Evolutionary conservation across 2,329 filamentous ascomycete species (phyloP), one percentile per base, ranked within the genome.

Genomic region (Aspergillus sp.): DNA sequence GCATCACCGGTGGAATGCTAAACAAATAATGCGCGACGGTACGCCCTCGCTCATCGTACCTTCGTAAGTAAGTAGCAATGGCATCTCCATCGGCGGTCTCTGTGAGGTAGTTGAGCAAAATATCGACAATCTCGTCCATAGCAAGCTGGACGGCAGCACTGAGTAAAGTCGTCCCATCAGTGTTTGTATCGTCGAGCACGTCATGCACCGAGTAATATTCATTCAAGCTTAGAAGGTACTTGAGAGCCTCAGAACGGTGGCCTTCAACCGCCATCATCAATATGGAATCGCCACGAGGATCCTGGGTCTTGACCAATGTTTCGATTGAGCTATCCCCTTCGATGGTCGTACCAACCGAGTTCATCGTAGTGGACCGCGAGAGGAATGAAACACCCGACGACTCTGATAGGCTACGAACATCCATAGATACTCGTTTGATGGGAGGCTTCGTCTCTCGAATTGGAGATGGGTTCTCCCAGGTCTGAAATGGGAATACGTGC

Each of bases 1-100:
- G 78, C 64, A 99, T 95, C 19, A 99, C 80, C 53, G 84, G 82
- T 2, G 95, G 95, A 8, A 91, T 88, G 69, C 96, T 90, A 77
- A 99, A 99, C 15, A 99, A 82, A 73, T 99, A 99, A 74, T 99
- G 95, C n/a, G 89, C 95, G 52, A 91, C 85, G 61, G 92, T 96
- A 65, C 95, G 87, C 21, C 93, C 95, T 79, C 92, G 89, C 39
- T 84, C 86, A 69, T 99, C 95, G 67, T 93, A 89, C 60, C 84
- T 81, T 4, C 84, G 81, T 48, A 98, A 76, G 69, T 99, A 98
- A 6, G 80, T 77, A 44, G 78, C 73, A 31, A 96, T 74, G 49
- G 84, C 79, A 15, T 80, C 76, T 52, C 85, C 78, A 17, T 83
- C 81, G 37, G 79, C 80, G 54, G 79, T 80, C 53, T 81, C 78